A percentile compares a stretch with the other conserved stretches of the same genome.
These are phyloP conservation scores for Exidia glandulosa DNA, from an alignment of 768 basidiomycete species.

Conservation along the genomic window DNA sequence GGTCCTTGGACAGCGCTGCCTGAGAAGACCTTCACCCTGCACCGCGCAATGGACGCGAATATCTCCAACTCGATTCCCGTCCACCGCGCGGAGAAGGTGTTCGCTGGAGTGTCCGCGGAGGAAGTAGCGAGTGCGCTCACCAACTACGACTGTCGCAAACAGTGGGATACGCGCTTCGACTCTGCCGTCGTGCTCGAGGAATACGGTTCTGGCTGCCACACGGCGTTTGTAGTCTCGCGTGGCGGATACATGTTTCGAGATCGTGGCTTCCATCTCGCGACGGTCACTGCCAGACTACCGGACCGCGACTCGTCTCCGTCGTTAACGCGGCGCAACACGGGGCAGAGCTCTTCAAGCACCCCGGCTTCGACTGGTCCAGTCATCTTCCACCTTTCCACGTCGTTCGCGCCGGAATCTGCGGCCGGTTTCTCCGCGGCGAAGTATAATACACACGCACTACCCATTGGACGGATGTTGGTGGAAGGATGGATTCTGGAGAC, in stretches of 20 bases:
- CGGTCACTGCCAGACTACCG: constrained; percentile 42
- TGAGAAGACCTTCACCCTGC: constrained; percentile 66
- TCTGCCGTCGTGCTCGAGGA: constrained; percentile 58
- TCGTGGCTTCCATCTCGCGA: constrained; percentile 74
- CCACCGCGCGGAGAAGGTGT: constrained; percentile 79
- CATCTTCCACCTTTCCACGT: constrained; percentile 76
- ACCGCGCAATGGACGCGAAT: constrained; percentile 63
- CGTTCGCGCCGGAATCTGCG: constrained; percentile 58
- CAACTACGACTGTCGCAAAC: constrained; percentile 58
- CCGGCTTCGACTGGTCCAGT: constrained; percentile 25
- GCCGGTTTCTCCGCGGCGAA: constrained; percentile 46
- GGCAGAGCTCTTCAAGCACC: constrained; percentile 29
- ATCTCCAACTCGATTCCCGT: constrained; percentile 76
- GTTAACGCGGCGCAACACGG: constrained; percentile 24
- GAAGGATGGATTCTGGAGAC: constrained; percentile 97
- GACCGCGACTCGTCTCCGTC: constrained; percentile 12
- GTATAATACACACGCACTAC: constrained; percentile 65
- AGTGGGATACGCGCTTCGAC: constrained; percentile 83
- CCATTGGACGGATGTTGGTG: constrained; percentile 71
- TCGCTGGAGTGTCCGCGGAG: constrained; percentile 88
- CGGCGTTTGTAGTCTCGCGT: constrained; percentile 61
- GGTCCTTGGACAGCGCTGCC: constrained; percentile 68
- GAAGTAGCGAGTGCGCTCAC: constrained; percentile 70
- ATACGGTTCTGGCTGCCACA: constrained; percentile 64
- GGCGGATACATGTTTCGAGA: constrained; percentile 86